Evolutionary conservation across 495 filamentous ascomycete species (phyloP), one percentile per base, ranked within the genome.

Genomic region (Xylaria flabelliformis): DNA sequence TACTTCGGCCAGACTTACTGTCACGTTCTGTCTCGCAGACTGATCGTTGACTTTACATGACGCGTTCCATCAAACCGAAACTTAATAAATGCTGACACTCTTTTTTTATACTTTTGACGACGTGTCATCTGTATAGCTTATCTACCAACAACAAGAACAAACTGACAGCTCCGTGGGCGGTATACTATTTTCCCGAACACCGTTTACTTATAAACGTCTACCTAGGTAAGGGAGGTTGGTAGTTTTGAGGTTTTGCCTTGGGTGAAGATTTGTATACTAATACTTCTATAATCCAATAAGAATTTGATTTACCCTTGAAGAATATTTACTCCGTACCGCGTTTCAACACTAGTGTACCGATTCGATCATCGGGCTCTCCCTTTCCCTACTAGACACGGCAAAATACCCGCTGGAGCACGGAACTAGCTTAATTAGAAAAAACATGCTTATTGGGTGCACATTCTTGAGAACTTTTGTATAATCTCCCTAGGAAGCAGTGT

Each of bases 21-120:
- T 39, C 32, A 50, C 42, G 15, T n/a, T n/a, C 7, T 42, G 63
- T 19, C 41, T 46, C 9, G 17, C 44, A 65, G 63, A 6, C 41
- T 26, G 12, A 67, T 34, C 19, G 32, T 39, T 39, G 46, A 32
- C 46, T 67, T 32, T 4, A 53, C 64, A 39, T 67, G 64, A 67
- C 64, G 64, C 64, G 64, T 67, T 67, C 46, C 48, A 51, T 67
- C 32, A 51, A 67, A n/a, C 42, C 42, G 42, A 64, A 64, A 64
- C 62, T 64, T 39, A 61, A 34, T 61, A 15, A 15, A 29, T 32
- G 53, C 53, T 58, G 24, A 58, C 41, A 26, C 58, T 21, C 17
- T 34, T 7, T 39, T 58, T 58, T 58, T 32, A 32, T 32, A 26
- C 29, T 21, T 39, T 39, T 21, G 32, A 32, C n/a, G 8, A n/a